A percentile compares a stretch with the other conserved stretches of the same genome.
These are phyloP conservation scores for Exophiala viscosa DNA, from an alignment of 2,329 filamentous ascomycete species.

Conservation along the genomic window DNA sequence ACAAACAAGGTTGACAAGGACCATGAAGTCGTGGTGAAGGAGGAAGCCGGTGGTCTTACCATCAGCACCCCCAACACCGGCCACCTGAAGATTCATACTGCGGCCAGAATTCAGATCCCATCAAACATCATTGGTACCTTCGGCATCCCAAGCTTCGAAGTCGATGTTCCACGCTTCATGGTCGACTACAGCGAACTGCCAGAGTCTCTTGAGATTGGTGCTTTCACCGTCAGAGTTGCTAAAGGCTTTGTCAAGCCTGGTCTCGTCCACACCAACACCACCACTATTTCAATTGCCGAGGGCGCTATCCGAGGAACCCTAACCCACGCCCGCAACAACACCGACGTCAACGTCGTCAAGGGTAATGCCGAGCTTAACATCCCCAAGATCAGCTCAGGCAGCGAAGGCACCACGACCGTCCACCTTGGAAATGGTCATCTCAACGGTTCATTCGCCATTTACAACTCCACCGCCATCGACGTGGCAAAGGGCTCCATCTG, in stretches of 20 bases:
- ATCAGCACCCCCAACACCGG: conserved; percentile 11
- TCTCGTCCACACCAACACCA: conserved; percentile 19
- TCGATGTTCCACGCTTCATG: conserved; percentile 19
- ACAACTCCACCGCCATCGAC: conserved; percentile 15
- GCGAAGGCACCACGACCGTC: conserved; percentile 10
- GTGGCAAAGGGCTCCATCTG: conserved; percentile 15
- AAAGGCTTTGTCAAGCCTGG: conserved; percentile 20
- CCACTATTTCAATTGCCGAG: conserved; percentile 6
- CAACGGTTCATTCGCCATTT: conserved; percentile 15
- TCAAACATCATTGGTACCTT: conserved; percentile 21
- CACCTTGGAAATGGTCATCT: conserved; percentile 18
- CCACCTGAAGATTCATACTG: conserved; percentile 9
- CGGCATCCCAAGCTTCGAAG: conserved; percentile 12
- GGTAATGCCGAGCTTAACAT: conserved; percentile 18
- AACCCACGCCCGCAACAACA: conserved; percentile 11
- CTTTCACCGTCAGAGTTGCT: conserved; percentile 9
- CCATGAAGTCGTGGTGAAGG: conserved; percentile 11
- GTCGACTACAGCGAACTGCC: conserved; percentile 21
- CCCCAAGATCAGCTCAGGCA: conserved; percentile 12
- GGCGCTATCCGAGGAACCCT: conserved; percentile 15
- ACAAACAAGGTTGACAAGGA: conserved; percentile 18
- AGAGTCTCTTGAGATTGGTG: conserved; percentile 19
- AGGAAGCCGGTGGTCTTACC: conserved; percentile 16
- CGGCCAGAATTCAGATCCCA: conserved; percentile 18
- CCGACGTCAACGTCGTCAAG: conserved; percentile 14